Evolutionary conservation across 768 basidiomycete species (phyloP).

Genomic region (Macrolepiota dolichaula): DNA sequence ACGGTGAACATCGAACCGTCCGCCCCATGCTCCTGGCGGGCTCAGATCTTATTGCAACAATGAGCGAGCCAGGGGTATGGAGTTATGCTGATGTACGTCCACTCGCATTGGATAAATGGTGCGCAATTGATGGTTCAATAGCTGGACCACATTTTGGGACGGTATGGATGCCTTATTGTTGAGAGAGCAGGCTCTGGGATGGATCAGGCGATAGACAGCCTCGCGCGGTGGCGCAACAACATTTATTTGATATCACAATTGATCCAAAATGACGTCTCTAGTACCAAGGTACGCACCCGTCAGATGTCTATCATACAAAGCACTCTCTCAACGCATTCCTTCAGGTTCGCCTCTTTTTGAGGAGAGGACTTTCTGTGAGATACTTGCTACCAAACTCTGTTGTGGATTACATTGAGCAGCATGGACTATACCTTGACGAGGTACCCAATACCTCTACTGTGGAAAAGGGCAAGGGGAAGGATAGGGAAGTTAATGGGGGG

Average conservation of each 20-base stretch:
- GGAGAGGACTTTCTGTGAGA: conserved; percentile 77
- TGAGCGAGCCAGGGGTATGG: conserved; percentile 99
- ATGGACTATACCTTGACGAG: conserved; percentile 75
- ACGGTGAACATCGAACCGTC: conserved; percentile 70
- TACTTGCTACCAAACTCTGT: conserved; percentile 91
- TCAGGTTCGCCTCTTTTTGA: conserved; percentile 66
- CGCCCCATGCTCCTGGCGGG: conserved; percentile 94
- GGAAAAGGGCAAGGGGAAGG: conserved; percentile 37
- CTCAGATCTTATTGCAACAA: conserved; percentile 96
- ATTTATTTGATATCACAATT: conserved; percentile 91
- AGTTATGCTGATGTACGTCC: conserved; percentile 83
- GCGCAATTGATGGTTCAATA: conserved; percentile 27
- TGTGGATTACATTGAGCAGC: conserved; percentile 90
- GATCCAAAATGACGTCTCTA: conserved; percentile 96
- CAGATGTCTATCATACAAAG: neutral
- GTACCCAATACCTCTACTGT: conserved; percentile 17
- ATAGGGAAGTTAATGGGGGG: conserved; percentile 26
- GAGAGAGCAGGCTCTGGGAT: conserved; percentile 94
- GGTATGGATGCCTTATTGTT: conserved; percentile 92
- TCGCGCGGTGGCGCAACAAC: conserved; percentile 77
- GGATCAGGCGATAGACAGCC: conserved; percentile 72
- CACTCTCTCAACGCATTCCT: neutral
- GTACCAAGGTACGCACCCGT: conserved; percentile 68
- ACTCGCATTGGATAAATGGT: conserved; percentile 9
- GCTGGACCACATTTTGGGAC: conserved; percentile 95